Percentiles rank a stretch among this genome's conserved stretches.
These are phyloP conservation scores for Physcomitrium patens DNA, from an alignment of 225 moss, liverwort and hornwort species.

Conservation along the genomic window DNA sequence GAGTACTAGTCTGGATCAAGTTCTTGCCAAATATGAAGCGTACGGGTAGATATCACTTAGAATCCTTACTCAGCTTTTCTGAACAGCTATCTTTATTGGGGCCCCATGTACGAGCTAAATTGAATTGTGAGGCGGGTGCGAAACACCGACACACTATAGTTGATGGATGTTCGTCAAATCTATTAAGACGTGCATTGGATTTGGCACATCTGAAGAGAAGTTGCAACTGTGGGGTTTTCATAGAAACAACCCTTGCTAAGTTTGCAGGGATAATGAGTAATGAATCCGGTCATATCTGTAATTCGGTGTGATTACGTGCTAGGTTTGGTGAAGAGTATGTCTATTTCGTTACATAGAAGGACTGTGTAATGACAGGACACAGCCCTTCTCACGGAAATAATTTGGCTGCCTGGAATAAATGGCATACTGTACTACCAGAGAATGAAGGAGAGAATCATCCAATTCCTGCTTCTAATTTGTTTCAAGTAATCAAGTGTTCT, in stretches of 20 bases:
- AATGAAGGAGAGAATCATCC: slow-evolving; percentile 49
- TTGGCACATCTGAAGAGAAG: not conserved
- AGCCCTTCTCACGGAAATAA: slow-evolving; percentile 46
- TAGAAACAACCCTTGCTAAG: not conserved
- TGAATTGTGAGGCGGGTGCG: slow-evolving; percentile 10
- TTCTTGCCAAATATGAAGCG: not conserved
- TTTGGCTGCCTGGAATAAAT: slow-evolving; percentile 55
- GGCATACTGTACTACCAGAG: slow-evolving; percentile 48
- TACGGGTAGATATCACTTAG: slow-evolving; percentile 18
- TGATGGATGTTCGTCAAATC: not conserved
- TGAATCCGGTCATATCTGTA: not conserved
- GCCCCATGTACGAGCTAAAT: slow-evolving; percentile 17
- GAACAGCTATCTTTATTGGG: slow-evolving; percentile 18
- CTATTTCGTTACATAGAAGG: slow-evolving; percentile 33
- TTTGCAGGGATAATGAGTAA: not conserved
- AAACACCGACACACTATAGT: not conserved
- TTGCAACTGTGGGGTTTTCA: not conserved
- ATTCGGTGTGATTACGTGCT: not conserved
- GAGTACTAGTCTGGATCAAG: too few species aligned
- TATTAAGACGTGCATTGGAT: slow-evolving; percentile 7
- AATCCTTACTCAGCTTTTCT: slow-evolving; percentile 3
- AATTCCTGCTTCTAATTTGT: slow-evolving; percentile 59
- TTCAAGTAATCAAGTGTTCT: slow-evolving; percentile 62
- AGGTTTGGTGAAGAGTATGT: not conserved
- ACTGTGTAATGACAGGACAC: slow-evolving; percentile 37